A percentile compares a stretch with the other conserved stretches of the same genome.
Evolutionary conservation across 2,329 filamentous ascomycete species (phyloP).

Genomic region (Cladosporium sp.): DNA sequence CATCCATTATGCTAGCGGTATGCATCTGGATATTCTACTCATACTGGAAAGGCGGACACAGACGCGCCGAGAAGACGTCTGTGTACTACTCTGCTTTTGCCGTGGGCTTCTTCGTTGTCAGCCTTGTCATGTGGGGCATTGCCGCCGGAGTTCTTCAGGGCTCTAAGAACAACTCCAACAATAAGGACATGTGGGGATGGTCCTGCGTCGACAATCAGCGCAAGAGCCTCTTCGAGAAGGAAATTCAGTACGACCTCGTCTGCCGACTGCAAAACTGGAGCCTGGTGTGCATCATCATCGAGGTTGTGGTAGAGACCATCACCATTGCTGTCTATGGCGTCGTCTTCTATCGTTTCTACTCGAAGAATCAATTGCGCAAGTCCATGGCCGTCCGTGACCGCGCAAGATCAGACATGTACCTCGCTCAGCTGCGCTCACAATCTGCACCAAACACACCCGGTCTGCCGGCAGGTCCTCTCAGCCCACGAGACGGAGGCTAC

Average conservation of each 20-base stretch:
- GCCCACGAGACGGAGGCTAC: constrained; percentile 53
- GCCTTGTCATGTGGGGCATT: constrained; percentile 85
- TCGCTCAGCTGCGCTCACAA: constrained; percentile 64
- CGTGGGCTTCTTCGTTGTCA: constrained; percentile 89
- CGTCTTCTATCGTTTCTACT: constrained; percentile 96
- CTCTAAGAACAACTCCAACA: constrained; percentile 65
- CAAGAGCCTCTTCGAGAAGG: constrained; percentile 68
- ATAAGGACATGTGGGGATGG: constrained; percentile 97
- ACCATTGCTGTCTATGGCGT: constrained; percentile 89
- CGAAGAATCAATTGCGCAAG: constrained; percentile 90
- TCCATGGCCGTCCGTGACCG: constrained; percentile 95
- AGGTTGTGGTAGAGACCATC: constrained; percentile 87
- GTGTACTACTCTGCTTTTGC: constrained; percentile 96
- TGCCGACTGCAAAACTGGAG: constrained; percentile 95
- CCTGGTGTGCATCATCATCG: constrained; percentile 94
- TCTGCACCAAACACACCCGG: constrained; percentile 94
- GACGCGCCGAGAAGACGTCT: constrained; percentile 83
- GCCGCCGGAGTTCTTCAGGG: constrained; percentile 81
- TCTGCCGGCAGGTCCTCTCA: constrained; percentile 59
- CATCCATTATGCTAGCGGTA: constrained; percentile 74
- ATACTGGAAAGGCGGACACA: constrained; percentile 86
- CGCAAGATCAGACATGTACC: constrained; percentile 90
- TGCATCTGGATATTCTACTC: constrained; percentile 76
- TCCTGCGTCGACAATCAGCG: constrained; percentile 84
- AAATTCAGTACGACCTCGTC: constrained; percentile 83